These are phyloP conservation scores for Metarhizium rileyi DNA, from an alignment of 2,329 filamentous ascomycete genomes.

Conservation along the genomic window DNA sequence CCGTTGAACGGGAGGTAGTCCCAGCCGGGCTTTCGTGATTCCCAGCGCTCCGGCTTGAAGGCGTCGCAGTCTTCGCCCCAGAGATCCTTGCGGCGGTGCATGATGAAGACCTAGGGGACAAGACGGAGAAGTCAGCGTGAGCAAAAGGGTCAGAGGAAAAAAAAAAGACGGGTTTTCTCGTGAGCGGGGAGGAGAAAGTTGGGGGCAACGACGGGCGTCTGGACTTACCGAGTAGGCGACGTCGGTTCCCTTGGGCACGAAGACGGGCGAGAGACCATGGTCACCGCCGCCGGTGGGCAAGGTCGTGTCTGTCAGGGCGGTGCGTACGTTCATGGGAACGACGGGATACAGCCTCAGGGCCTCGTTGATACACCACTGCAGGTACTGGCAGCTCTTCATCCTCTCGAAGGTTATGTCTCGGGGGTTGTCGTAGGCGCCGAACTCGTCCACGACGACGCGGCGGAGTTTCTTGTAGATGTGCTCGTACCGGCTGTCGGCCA, in stretches of 20 bases:
- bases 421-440: conserved; percentile 36
- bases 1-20: conserved; percentile 19
- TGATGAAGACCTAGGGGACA: conserved; percentile 14
- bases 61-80: conserved; percentile 29
- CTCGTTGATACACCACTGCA: conserved; percentile 17
- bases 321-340: conserved; percentile 15
- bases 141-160: not conserved
- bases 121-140: not conserved
- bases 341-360: conserved; percentile 14
- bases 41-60: conserved; percentile 32
- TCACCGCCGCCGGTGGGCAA: conserved; percentile 42
- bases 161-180: no score
- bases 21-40: conserved; percentile 16
- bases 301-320: conserved; percentile 29
- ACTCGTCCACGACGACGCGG: conserved; percentile 27
- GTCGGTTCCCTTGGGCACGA: conserved; percentile 35
- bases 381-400: conserved; percentile 14
- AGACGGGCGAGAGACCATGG: conserved; percentile 36
- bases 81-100: conserved; percentile 29
- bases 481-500: conserved; percentile 26
- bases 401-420: conserved; percentile 16
- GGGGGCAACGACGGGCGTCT: not conserved
- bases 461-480: conserved; percentile 33
- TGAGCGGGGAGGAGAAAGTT: not conserved
- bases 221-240: conserved; percentile 25